A percentile compares a stretch with the other conserved stretches of the same genome.
Conservation (phyloP, 2,329 filamentous ascomycete species). For the Pleoardoris graminearum region DNA sequence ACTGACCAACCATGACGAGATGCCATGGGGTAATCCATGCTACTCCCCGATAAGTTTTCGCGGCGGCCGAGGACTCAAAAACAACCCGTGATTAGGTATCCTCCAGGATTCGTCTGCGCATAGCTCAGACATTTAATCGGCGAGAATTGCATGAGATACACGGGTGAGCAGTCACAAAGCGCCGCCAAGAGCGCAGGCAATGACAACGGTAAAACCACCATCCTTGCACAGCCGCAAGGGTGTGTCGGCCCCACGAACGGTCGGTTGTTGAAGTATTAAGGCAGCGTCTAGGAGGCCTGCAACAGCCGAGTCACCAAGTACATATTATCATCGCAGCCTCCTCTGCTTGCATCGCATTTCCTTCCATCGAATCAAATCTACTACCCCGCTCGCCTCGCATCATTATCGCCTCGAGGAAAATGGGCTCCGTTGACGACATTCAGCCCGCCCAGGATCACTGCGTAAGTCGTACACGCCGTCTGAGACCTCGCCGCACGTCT, state of each 20-base stretch:
- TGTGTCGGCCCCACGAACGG: conserved; percentile 7
- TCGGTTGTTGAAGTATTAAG: conserved; percentile 13
- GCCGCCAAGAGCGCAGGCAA: neutral
- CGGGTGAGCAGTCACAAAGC: no score
- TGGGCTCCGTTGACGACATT: conserved; percentile 23
- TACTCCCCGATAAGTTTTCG: no score
- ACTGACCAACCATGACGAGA: neutral
- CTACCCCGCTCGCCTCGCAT: conserved; percentile 9
- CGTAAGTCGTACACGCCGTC: conserved; percentile 20
- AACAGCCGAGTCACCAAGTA: conserved; percentile 21
- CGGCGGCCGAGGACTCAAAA: no score
- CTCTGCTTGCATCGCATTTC: conserved; percentile 13
- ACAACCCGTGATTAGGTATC: no score
- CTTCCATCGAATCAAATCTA: conserved; percentile 22
- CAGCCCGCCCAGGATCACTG: conserved; percentile 22
- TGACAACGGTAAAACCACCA: neutral
- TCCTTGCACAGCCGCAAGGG: conserved; percentile 28
- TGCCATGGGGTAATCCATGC: no score
- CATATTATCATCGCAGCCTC: conserved; percentile 28
- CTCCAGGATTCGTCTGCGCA: no score
- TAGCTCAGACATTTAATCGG: no score
- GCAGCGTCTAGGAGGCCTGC: conserved; percentile 37
- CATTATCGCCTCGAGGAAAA: conserved; percentile 16
- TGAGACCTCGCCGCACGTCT: conserved; percentile 25
- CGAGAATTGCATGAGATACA: no score